Base-by-base conservation (phyloP, 1,284 basidiomycete species). In the Ceratobasidium papillatum region DNA sequence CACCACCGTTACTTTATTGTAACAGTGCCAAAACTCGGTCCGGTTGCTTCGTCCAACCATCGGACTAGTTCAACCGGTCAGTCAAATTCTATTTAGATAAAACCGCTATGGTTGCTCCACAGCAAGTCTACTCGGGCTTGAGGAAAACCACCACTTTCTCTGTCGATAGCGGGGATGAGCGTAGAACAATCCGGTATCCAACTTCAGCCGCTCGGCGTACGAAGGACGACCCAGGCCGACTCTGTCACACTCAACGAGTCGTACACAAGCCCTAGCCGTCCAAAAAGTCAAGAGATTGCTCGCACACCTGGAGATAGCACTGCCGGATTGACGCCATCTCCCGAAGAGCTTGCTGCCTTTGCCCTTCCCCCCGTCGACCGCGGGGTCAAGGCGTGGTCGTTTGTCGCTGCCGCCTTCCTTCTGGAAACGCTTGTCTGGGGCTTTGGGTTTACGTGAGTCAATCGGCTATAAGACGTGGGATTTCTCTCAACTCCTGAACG, bases 401-500 rank as follows among this genome's bases (percentile, higher is more conserved):
- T 74, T 43, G 72, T 74, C 11, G 58, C 64, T 14, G 47, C 63
- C 19, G 56, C 56, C 14, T 74, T 74, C 34, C 22, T 74, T 25
- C n/a, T 76, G 5, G 75, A 76, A 61, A 74, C 51, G 11, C 52
- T 69, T 3, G 64, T 76, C 25, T 76, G 75, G 75, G 75, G 75
- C 17, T 76, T 68, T 47, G 56, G 45, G 2, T 76, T 34, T 64
- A 58, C 66, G 72, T 75, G 25, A 54, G 72, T 74, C 4, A 12
- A 3, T 32, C 2, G 30, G 14, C 30, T 36, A 32, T 58, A 52
- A 54, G 27, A 34, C 38, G n/a, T 5, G 17, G 3, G 49, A 3
- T 32, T 36, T 36, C 47, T 34, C 25, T n/a, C 17, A 30, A n/a
- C 25, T 58, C 38, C 47, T 41, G 14, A 11, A 54, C 78, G 14